phyloP scores from a whole-genome alignment of 495 filamentous ascomycete species.

The Terfezia boudieri region DNA sequence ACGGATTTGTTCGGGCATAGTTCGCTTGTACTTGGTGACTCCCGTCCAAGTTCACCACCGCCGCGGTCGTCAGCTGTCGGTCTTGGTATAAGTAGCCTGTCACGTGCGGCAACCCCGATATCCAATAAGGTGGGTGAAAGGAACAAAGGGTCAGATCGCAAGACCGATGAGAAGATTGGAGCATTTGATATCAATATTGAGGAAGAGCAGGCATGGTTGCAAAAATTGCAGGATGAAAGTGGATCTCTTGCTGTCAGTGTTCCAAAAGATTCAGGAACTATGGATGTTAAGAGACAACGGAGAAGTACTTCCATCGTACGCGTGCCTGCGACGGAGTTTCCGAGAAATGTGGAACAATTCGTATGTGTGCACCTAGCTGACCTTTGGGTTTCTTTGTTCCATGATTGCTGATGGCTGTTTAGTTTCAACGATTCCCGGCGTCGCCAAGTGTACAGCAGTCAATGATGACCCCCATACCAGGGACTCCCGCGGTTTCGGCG shows the following conservation, averaged over 20 bases:
- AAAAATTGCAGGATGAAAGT: constrained; percentile 23
- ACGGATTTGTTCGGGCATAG: constrained; percentile 48
- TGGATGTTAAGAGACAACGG: constrained; percentile 12
- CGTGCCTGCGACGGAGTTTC: constrained; percentile 2
- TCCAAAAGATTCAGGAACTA: constrained; percentile 6
- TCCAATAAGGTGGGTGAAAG: too few relatives aligned
- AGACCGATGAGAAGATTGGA: too few relatives aligned
- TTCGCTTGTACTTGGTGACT: constrained; percentile 26
- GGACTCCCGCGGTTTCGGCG: constrained; percentile 19
- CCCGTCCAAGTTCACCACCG: neutral
- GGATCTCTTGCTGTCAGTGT: constrained; percentile 13
- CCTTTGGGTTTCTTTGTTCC: too few relatives aligned
- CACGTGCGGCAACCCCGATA: too few relatives aligned
- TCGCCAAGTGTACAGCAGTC: constrained; percentile 8
- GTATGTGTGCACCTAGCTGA: constrained; percentile 3
- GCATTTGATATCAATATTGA: constrained; percentile 11
- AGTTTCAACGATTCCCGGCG: constrained; percentile 18
- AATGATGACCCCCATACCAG: constrained; percentile 22
- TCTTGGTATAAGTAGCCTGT: neutral
- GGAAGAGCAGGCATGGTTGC: constrained; percentile 24
- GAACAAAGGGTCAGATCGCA: too few relatives aligned
- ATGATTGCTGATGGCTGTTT: neutral
- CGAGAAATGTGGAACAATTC: constrained; percentile 19
- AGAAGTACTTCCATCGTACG: constrained; percentile 28
- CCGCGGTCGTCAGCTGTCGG: neutral